Conservation (phyloP, 225 moss, liverwort and hornwort genomes). For the Polytrichum commune region DNA sequence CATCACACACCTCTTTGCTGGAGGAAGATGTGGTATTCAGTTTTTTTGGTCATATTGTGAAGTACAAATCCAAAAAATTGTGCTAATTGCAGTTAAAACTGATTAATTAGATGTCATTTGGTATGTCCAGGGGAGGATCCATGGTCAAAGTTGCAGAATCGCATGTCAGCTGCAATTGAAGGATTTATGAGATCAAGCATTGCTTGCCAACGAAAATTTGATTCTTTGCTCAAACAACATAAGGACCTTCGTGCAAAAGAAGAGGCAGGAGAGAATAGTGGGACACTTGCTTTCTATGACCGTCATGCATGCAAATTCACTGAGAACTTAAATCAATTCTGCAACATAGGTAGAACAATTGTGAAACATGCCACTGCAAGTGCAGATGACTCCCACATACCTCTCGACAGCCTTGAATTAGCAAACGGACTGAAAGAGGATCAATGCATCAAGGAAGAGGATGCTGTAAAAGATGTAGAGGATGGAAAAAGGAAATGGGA, state of each 20-base stretch:
- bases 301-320: constrained; percentile 39
- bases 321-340: constrained; percentile 45
- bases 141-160: constrained; percentile 46
- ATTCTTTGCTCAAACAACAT: constrained; percentile 51
- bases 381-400: constrained; percentile 25
- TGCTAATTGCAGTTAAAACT: too few relatives aligned
- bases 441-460: constrained; percentile 18
- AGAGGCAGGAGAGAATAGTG: constrained; percentile 42
- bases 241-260: constrained; percentile 43
- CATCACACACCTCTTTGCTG: too few relatives aligned
- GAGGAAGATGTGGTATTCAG: too few relatives aligned
- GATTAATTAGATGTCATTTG: too few relatives aligned
- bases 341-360: constrained; percentile 33
- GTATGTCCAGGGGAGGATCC: constrained; percentile 37
- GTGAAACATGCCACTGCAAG: constrained; percentile 16
- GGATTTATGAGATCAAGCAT: constrained; percentile 45
- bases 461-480: constrained; percentile 29
- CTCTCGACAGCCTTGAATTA: constrained; percentile 2
- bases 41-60: too few relatives aligned
- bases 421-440: constrained; percentile 15
- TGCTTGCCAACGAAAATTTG: constrained; percentile 49
- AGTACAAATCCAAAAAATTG: too few relatives aligned
- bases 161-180: constrained; percentile 32
- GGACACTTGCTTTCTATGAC: constrained; percentile 10
- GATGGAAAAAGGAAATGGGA: constrained; percentile 53